These are phyloP conservation scores for Hirsutella rhossiliensis DNA, from an alignment of 2,329 filamentous ascomycete species.

Conservation along the genomic window DNA sequence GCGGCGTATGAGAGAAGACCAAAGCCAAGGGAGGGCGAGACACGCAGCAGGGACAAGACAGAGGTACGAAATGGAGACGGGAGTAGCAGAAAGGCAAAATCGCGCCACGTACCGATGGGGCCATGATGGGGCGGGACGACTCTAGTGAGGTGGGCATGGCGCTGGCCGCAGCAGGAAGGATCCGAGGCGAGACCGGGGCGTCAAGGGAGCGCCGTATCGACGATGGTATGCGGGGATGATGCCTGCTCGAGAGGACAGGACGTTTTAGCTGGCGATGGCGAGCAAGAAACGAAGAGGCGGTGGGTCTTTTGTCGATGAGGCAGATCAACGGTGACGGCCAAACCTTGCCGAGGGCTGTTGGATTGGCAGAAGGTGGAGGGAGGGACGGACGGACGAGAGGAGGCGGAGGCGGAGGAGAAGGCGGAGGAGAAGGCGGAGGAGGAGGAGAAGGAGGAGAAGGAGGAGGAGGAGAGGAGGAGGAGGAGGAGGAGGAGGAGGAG, in stretches of 20 bases:
- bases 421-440: background rate
- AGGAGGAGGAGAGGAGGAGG: background rate
- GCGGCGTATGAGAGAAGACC: background rate
- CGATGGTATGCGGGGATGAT: too few relatives aligned
- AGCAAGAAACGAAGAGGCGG: too few relatives aligned
- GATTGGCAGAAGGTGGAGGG: background rate
- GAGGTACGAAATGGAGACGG: slow-evolving; percentile 2
- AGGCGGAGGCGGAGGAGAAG: background rate
- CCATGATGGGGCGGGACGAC: slow-evolving; percentile 50
- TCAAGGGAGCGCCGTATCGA: background rate
- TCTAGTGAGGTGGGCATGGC: slow-evolving; percentile 47
- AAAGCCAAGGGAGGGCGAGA: slow-evolving; percentile 3
- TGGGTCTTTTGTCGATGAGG: too few relatives aligned
- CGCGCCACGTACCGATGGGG: slow-evolving; percentile 42
- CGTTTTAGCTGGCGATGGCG: too few relatives aligned
- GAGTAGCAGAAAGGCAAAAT: slow-evolving; percentile 4
- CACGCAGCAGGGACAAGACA: slow-evolving; percentile 4
- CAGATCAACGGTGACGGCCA: too few relatives aligned
- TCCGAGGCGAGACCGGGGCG: slow-evolving; percentile 1
- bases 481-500: background rate
- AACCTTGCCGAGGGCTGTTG: too few relatives aligned
- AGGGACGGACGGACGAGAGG: background rate
- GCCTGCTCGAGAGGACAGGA: too few relatives aligned
- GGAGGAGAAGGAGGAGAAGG: background rate
- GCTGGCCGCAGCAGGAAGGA: slow-evolving; percentile 3